A percentile compares a stretch with the other conserved stretches of the same genome.
Conservation (phyloP, 1,284 basidiomycete genomes). For the Malassezia restricta region DNA sequence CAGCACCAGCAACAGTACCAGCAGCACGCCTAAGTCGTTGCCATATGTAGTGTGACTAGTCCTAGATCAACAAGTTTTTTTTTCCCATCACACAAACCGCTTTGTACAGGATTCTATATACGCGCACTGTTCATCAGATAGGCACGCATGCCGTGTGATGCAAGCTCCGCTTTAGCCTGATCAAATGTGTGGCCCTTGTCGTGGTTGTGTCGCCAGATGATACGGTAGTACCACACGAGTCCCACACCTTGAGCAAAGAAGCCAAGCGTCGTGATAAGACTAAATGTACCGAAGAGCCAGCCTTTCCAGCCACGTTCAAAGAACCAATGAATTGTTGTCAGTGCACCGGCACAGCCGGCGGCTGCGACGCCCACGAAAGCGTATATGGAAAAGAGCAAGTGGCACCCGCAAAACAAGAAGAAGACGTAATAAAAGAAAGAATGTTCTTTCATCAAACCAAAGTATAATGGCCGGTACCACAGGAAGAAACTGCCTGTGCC, state of each 20-base stretch:
- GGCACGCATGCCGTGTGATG: constrained; percentile 69
- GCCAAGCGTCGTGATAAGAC: constrained; percentile 66
- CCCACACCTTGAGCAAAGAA: constrained; percentile 78
- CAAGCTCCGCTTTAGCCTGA: constrained; percentile 72
- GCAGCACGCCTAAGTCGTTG: constrained; percentile 5
- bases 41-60: no score
- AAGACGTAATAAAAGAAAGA: constrained; percentile 58
- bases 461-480: constrained; percentile 77
- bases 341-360: constrained; percentile 86
- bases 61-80: no score
- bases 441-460: constrained; percentile 81
- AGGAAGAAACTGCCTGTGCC: constrained; percentile 67
- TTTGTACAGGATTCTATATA: background rate
- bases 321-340: constrained; percentile 65
- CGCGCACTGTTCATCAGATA: constrained; percentile 53
- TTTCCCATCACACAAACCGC: no score
- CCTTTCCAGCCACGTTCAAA: constrained; percentile 9
- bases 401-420: constrained; percentile 84
- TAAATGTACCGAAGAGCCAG: constrained; percentile 50
- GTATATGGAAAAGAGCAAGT: constrained; percentile 67
- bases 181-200: constrained; percentile 47
- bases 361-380: constrained; percentile 48
- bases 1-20: constrained; percentile 16
- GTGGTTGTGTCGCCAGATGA: constrained; percentile 71
- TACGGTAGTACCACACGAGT: constrained; percentile 65